A percentile compares a stretch with the other conserved stretches of the same genome.
phyloP scores from a whole-genome alignment of 768 basidiomycete genomes.

The Hypholoma fasciculare region DNA sequence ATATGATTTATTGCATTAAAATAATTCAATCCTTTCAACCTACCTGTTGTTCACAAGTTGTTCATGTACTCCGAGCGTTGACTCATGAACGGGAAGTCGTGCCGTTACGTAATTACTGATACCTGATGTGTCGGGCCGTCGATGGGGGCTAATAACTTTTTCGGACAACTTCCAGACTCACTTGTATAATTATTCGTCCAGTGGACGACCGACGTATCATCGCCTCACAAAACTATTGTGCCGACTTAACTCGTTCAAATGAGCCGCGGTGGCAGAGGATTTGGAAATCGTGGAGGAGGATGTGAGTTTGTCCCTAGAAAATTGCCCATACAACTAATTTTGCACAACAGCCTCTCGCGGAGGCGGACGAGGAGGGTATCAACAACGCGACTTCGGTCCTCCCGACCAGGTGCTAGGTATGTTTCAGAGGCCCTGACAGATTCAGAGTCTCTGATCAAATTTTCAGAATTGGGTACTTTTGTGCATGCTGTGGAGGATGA shows the following conservation, averaged over 20 bases:
- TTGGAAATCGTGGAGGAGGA: conserved; percentile 58
- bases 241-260: conserved; percentile 4
- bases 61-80: too few species aligned
- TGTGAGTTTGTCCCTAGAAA: conserved; percentile 26
- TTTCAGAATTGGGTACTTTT: conserved; percentile 86
- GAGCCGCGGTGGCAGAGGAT: conserved; percentile 56
- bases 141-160: not conserved
- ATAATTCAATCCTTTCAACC: not conserved
- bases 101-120: not conserved
- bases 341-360: conserved; percentile 45
- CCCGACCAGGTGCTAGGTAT: conserved; percentile 78
- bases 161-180: not conserved
- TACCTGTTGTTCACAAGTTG: too few species aligned
- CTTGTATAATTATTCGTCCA: not conserved
- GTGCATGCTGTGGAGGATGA: conserved; percentile 96
- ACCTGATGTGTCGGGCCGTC: not conserved
- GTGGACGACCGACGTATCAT: not conserved
- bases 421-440: conserved; percentile 13
- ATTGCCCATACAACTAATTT: conserved; percentile 2
- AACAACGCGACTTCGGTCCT: conserved; percentile 73
- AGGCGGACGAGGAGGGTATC: conserved; percentile 68
- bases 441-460: conserved; percentile 1
- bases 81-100: too few species aligned
- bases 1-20: conserved; percentile 1
- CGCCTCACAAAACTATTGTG: not conserved